Evolutionary conservation across 2,329 filamentous ascomycete genomes (phyloP).

Genomic region (Colletotrichum gloeosporioides): DNA sequence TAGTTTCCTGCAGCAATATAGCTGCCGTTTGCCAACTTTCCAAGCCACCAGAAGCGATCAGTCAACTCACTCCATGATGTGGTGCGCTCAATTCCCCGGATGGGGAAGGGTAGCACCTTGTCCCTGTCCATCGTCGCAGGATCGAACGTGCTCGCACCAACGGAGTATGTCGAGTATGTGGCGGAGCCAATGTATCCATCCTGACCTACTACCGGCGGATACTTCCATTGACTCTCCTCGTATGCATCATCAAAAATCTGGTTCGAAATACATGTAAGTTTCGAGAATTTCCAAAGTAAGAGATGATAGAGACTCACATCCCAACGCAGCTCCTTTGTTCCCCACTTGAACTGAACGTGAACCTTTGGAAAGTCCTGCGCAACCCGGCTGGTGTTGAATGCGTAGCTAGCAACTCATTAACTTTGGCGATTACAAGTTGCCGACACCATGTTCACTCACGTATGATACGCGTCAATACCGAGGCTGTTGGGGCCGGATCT

Average conservation of each 20-base stretch:
- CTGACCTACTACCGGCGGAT: slow-evolving; percentile 30
- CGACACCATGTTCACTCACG: neutral
- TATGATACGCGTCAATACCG: slow-evolving; percentile 2
- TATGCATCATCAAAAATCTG: slow-evolving; percentile 31
- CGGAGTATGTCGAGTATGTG: slow-evolving; percentile 25
- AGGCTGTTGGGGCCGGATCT: slow-evolving; percentile 1
- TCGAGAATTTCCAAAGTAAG: accelerated
- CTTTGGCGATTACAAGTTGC: neutral
- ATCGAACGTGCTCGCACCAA: slow-evolving; percentile 22
- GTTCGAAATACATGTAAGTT: no score
- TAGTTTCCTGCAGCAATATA: slow-evolving; percentile 30
- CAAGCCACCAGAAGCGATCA: slow-evolving; percentile 31
- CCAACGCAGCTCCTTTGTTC: slow-evolving; percentile 23
- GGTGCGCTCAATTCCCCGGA: slow-evolving; percentile 23
- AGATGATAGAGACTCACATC: neutral
- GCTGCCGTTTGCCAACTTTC: slow-evolving; percentile 30
- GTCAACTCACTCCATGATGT: slow-evolving; percentile 9
- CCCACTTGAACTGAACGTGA: slow-evolving; percentile 8
- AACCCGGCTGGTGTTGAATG: slow-evolving; percentile 12
- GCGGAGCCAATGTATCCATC: slow-evolving; percentile 32
- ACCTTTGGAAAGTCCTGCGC: slow-evolving; percentile 27
- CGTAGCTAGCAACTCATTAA: neutral
- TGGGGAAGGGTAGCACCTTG: slow-evolving; percentile 27
- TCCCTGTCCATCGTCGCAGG: slow-evolving; percentile 26
- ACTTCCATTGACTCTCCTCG: slow-evolving; percentile 29